Conservation (phyloP, 1,284 basidiomycete genomes). For the Puccinia hordei region DNA sequence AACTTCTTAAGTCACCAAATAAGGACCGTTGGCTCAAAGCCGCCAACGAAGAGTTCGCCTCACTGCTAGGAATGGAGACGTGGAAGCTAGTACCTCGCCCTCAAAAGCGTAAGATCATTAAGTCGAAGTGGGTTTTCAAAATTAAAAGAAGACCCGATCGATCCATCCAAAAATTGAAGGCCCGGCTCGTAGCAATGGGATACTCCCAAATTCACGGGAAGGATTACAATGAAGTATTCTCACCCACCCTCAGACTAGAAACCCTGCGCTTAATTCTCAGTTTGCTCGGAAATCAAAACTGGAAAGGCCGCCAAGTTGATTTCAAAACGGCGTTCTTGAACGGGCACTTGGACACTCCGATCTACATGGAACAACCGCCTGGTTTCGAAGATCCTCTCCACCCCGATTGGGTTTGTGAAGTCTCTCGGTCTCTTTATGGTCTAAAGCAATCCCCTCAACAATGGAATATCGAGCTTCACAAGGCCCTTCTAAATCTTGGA, state of each 20-base stretch:
- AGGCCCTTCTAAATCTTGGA: not conserved
- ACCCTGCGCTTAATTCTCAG: too few relatives aligned
- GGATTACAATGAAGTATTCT: too few relatives aligned
- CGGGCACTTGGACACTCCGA: not conserved
- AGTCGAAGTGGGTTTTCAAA: not conserved
- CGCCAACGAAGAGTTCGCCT: not conserved
- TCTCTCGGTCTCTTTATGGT: not conserved
- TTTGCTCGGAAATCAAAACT: not conserved
- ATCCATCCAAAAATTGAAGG: too few relatives aligned
- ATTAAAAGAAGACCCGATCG: too few relatives aligned
- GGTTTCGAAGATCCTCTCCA: not conserved
- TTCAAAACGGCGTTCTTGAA: not conserved
- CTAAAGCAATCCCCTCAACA: not conserved
- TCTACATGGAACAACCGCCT: not conserved
- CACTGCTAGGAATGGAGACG: not conserved
- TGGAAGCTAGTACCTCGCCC: not conserved
- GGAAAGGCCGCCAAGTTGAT: too few relatives aligned
- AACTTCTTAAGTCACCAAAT: not conserved
- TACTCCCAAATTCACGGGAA: too few relatives aligned
- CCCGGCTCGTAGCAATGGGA: not conserved
- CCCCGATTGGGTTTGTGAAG: not conserved
- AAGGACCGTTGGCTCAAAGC: conserved; percentile 1
- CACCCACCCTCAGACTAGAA: too few relatives aligned
- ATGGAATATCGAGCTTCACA: conserved; percentile 1
- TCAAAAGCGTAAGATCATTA: not conserved